These are phyloP conservation scores for Tolypocladium tropicale DNA, from an alignment of 2,329 filamentous ascomycete species.

Conservation along the genomic window DNA sequence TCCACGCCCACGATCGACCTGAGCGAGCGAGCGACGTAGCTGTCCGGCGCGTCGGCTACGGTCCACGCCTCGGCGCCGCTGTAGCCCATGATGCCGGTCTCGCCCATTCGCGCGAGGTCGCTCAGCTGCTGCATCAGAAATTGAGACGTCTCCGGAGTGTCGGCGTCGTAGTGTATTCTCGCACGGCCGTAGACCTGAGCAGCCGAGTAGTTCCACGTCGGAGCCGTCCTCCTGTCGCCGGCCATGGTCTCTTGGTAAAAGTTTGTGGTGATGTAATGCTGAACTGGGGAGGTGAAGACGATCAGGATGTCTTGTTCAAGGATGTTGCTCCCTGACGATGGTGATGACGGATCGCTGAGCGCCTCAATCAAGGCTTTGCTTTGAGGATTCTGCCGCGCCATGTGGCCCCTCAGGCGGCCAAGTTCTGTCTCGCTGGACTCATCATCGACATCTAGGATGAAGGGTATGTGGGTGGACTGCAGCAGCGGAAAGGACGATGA, in stretches of 20 bases:
- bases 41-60: slow-evolving; percentile 43
- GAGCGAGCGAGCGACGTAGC: slow-evolving; percentile 41
- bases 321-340: slow-evolving; percentile 7
- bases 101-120: slow-evolving; percentile 39
- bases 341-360: slow-evolving; percentile 6
- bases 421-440: slow-evolving; percentile 26
- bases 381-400: slow-evolving; percentile 54
- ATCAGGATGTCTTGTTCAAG: slow-evolving; percentile 47
- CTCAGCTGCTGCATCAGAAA: slow-evolving; percentile 42
- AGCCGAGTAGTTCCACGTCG: slow-evolving; percentile 60
- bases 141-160: slow-evolving; percentile 26
- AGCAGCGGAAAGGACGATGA: slow-evolving; percentile 33
- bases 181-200: slow-evolving; percentile 52
- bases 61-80: slow-evolving; percentile 37
- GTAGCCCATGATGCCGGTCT: slow-evolving; percentile 47
- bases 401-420: slow-evolving; percentile 43
- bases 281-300: slow-evolving; percentile 45
- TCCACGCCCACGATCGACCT: slow-evolving; percentile 52
- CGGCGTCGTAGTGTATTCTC: slow-evolving; percentile 39
- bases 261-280: slow-evolving; percentile 59
- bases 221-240: slow-evolving; percentile 46
- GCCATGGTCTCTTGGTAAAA: slow-evolving; percentile 59
- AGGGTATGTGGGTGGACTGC: slow-evolving; percentile 51
- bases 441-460: slow-evolving; percentile 39
- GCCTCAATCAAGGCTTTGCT: slow-evolving; percentile 47